Evolutionary conservation across 1,284 basidiomycete genomes (phyloP), one percentile per base, ranked within the genome.

Genomic region (Ganoderma lucidum): DNA sequence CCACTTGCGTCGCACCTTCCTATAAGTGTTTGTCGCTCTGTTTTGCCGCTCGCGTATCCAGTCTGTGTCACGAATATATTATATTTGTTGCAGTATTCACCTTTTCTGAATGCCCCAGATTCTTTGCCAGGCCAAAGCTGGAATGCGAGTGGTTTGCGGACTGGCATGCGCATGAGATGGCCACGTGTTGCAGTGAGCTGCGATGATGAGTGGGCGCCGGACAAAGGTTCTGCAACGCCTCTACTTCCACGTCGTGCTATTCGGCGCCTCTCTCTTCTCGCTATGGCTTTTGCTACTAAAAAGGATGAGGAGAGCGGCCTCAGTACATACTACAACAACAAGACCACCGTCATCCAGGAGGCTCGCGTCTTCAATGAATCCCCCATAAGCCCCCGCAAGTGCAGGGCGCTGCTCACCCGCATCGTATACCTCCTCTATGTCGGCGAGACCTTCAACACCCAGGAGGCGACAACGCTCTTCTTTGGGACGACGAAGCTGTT

Each of bases 291-390:
- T 76, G 87, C 87, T 77, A 93, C 93, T 74, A 97, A 97, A 86
- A 96, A 96, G 86, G 96, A 97, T 83, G 95, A 97, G 79, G 95
- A 96, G 84, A 90, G 87, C 74, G 94, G 94, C 72, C 86, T 95
- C 74, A 93, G 90, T 82, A 90, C 92, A 28, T 95, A 93, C 81
- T 94, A 94, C 80, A 96, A 96, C 83, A 96, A 96, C 86, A 97
- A 97, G 82, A 96, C 94, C 30, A 98, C 96, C 3, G 93, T 98
- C 74, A 93, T 98, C 74, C 98, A 99, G 81, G 98, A 99, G 83
- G 97, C 98, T 70, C 92, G 98, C 74, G 95, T 97, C 72, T 99
- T 99, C 90, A 99, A 99, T 85, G 97, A 99, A 82, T 97, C 96
- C 19, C 97, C 97, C 74, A 97, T 99, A 82, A 96, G 94, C 78